Evolutionary conservation across 225 moss, liverwort and hornwort species (phyloP), one percentile per base, ranked within the genome.

Genomic region (Neckera pumila): DNA sequence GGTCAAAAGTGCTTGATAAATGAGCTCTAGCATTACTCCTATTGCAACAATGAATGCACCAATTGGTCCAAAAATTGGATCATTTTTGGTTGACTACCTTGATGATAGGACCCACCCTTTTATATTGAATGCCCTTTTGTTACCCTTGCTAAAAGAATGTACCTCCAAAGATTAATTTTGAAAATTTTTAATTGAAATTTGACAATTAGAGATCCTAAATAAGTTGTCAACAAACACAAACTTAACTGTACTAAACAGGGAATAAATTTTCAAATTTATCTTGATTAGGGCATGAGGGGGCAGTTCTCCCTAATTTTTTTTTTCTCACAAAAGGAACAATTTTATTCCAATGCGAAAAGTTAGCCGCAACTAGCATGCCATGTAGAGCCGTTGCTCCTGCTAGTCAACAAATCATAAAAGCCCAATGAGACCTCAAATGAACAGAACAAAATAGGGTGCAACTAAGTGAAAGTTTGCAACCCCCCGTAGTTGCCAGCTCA

Each of bases 151-250:
- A n/a, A n/a, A n/a, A n/a, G n/a, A n/a, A 22, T 23, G 25, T 40
- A 70, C 2, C 14, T 25, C 70, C 8, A 25, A 25, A 0, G 0
- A 40, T 70, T 40, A 70, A 70, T 25, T 70, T 70, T 8, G 23
- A 70, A 70, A 40, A 25, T 16, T 36, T 66, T 18, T 17, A 36
- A 36, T 36, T n/a, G 10, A 36, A 66, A 66, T 26, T 40, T 25
- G 11, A 15, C 5, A 42, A 42, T 71, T 0, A 25, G 1, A 69
- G 23, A 21, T 2, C 4, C 1, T 12, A 0, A 22, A 40, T 7
- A 4, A 23, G 42, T 42, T 71, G 15, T 14, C 42, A 71, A 42
- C 43, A 26, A 53, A 53, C 16, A 53, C 53, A 53, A 53, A 53
- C 53, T 53, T 53, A 53, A 53, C 16, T 16, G 2, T 11, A 38